phyloP scores from a whole-genome alignment of 768 basidiomycete species.

The Galerina marginata region DNA sequence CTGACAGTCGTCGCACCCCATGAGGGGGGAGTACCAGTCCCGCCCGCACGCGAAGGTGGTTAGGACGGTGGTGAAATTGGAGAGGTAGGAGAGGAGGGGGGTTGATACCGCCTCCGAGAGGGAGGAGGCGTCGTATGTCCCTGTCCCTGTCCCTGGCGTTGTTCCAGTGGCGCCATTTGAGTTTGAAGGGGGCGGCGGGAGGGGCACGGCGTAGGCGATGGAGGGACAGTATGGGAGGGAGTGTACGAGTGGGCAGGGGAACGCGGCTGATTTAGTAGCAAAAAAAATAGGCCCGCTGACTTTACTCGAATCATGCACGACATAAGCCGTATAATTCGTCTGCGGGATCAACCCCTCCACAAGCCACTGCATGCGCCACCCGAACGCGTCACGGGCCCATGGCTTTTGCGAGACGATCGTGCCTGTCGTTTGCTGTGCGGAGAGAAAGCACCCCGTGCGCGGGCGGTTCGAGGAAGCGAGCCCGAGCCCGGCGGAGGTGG shows the following conservation, averaged over 20 bases:
- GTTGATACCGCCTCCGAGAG: conserved; percentile 54
- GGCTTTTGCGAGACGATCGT: conserved; percentile 47
- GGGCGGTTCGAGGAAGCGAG: conserved; percentile 35
- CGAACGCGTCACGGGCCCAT: conserved; percentile 62
- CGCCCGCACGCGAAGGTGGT: conserved; percentile 79
- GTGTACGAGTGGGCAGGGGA: conserved; percentile 72
- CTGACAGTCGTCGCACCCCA: conserved; percentile 79
- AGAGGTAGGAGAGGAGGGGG: conserved; percentile 60
- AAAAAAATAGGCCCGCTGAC: conserved; percentile 76
- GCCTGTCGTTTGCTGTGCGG: conserved; percentile 41
- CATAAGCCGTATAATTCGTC: conserved; percentile 83
- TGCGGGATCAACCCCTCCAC: conserved; percentile 59
- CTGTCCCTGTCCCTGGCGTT: too few species aligned
- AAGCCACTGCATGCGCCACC: conserved; percentile 75
- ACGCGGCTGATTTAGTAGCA: conserved; percentile 76
- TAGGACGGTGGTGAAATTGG: conserved; percentile 78
- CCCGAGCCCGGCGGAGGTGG: conserved; percentile 47
- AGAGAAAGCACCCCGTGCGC: conserved; percentile 63
- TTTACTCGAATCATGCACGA: conserved; percentile 57
- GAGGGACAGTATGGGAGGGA: conserved; percentile 78
- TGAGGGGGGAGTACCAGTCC: conserved; percentile 79
- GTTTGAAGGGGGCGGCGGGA: conserved; percentile 58
- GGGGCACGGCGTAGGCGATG: conserved; percentile 71
- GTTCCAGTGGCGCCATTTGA: too few species aligned
- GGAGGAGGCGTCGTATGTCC: conserved; percentile 38